Evolutionary conservation across 2,329 filamentous ascomycete species (phyloP), one percentile per base, ranked within the genome.

Genomic region (Catunica adiposa): DNA sequence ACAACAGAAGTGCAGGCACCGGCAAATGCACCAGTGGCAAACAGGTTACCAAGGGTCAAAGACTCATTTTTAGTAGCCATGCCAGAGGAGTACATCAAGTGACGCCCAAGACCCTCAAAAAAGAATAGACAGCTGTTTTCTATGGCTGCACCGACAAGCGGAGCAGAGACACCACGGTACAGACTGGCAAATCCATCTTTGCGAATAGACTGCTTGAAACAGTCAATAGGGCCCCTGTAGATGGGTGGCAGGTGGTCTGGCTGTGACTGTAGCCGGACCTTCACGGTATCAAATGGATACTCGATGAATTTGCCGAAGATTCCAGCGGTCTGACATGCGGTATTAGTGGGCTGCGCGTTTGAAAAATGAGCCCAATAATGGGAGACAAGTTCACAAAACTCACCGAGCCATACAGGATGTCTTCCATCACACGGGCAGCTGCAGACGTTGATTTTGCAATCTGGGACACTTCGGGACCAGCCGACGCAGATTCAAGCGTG

Each of bases 241-340:
- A 79, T 82, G 20, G 89, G 78, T 15, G 88, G 89, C 1, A 88
- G 74, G 63, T 84, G 80, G 67, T 90, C 84, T 34, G 89, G 86
- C 68, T 97, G 90, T n/a, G 90, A 92, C 68, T 98, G 92, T 9
- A 98, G 79, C 42, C 92, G 86, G 59, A 98, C 92, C 71, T 98
- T 98, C 68, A 98, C 83, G 0, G 92, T 98, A 70, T 98, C 92
- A 70, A 98, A 98, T 23, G 92, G 92, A 67, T 96, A 98, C 68
- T 98, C 92, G 65, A 98, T 90, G 67, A 90, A 87, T 73, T 97
- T 98, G 60, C 90, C 90, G 37, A 87, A 82, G 58, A 94, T 80
- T 59, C 92, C 92, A 56, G 90, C 89, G 58, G 79, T 68, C 85
- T 89, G 61, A 34, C 5, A n/a, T n/a, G 29, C 11, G 11, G 29